Evolutionary conservation across 1,284 basidiomycete species (phyloP), one percentile per base, ranked within the genome.

Genomic region (Trichosporon coremiiforme): DNA sequence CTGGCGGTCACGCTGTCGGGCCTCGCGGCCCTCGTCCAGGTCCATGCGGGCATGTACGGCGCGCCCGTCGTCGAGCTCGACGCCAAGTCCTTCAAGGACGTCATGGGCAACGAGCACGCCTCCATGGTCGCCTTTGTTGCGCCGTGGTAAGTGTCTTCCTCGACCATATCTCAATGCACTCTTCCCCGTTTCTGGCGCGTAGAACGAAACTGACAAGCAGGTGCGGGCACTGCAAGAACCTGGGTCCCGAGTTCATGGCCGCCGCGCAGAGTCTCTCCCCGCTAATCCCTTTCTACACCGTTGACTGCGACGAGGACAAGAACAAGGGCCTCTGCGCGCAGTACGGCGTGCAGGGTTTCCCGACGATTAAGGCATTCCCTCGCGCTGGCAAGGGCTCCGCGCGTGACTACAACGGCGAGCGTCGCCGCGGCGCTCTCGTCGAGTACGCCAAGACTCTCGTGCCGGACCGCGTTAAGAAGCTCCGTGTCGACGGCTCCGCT

Each of bases 281-380:
- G 8, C 86, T 98, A 45, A 87, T 98, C 38, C 93, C 94, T 0
- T 87, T 92, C 71, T 96, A 95, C 81, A 91, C 93, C 12, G 88
- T 98, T 60, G 93, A 98, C 81, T 98, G 95, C 75, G 95, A 98
- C 77, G 90, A 87, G n/a, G 87, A 89, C 29, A 85, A 85, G 77
- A 96, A 97, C 84, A 93, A 91, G 81, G 86, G 85, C 7, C 83
- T 95, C 9, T 98, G 95, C 79, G 88, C 88, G 0, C 89, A 93
- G 72, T 91, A 92, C 86, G 88, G 89, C n/a, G 88, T 97, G 22
- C 87, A 94, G 83, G 95, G 95, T 1, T 98, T 95, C 87, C 95
- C 95, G 1, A 97, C 95, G 3, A 86, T 95, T 81, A 98, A 91
- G 88, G 84, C 92, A 6, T 95, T 90, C 84, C 92, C 93, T 13